Evolutionary conservation across 208 protist species (phyloP).

Genomic region (Porcisia hertigi): DNA sequence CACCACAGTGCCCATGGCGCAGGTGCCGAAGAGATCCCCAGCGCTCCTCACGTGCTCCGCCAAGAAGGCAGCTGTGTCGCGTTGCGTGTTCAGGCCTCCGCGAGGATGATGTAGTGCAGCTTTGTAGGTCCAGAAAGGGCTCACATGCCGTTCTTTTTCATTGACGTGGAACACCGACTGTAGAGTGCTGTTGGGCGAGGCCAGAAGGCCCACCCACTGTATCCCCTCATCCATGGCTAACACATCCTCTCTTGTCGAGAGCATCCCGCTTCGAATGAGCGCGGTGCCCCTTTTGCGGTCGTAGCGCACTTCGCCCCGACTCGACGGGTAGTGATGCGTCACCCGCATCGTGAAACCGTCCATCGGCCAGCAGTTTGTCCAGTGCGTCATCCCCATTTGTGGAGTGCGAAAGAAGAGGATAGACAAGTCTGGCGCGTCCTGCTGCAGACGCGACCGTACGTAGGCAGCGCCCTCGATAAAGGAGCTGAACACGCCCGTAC

Average conservation of each 20-base stretch:
- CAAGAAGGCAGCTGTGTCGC: conserved; percentile 59
- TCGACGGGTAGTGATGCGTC: conserved; percentile 67
- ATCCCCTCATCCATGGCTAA: conserved; percentile 74
- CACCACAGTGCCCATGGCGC: conserved; percentile 70
- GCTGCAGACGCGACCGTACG: conserved; percentile 45
- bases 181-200: conserved; percentile 32
- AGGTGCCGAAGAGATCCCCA: conserved; percentile 69
- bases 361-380: conserved; percentile 30
- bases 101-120: conserved; percentile 41
- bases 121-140: conserved; percentile 59
- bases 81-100: conserved; percentile 42
- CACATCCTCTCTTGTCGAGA: conserved; percentile 57
- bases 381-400: conserved; percentile 42
- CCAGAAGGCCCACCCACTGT: conserved; percentile 71
- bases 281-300: conserved; percentile 10
- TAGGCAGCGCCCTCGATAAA: conserved; percentile 61
- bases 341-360: conserved; percentile 71
- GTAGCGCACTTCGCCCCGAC: conserved; percentile 51
- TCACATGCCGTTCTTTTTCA: conserved; percentile 30
- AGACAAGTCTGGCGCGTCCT: conserved; percentile 45
- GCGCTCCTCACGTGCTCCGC: conserved; percentile 41
- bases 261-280: conserved; percentile 46
- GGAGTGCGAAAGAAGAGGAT: conserved; percentile 65
- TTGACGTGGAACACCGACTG: conserved; percentile 48
- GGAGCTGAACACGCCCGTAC: conserved; percentile 59